Evolutionary conservation across 2,329 filamentous ascomycete species (phyloP), one percentile per base, ranked within the genome.

Genomic region (Leptographium galeiforme): DNA sequence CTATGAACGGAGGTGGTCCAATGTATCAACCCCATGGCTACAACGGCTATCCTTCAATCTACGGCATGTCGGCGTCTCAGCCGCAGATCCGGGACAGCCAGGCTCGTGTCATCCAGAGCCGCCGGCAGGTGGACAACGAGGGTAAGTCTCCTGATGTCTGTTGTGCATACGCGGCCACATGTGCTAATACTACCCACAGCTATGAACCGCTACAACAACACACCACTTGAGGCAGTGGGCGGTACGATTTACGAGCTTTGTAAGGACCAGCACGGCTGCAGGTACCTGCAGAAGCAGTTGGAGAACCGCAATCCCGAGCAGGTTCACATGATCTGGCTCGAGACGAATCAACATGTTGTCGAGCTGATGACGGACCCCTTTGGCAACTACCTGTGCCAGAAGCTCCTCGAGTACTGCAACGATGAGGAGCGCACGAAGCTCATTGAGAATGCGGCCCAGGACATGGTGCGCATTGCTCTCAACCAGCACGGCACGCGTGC

Each of bases 321-420:
- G 63, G 79, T 96, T 51, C 86, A 94, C 67, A 83, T 90, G 74
- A 97, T 98, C 67, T 98, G 94, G 76, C 75, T 84, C 34, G 93
- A 98, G 74, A 95, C 90, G 52, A 89, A 91, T 65, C 79, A 86
- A 64, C 89, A 97, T 67, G 90, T 98, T 61, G 84, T 95, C 58
- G 93, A 98, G 73, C 77, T 98, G 59, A 98, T 98, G 93, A 96
- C 89, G 56, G 91, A 98, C 70, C 91, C 93, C 11, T 98, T 98
- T 68, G 93, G 93, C 67, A 98, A 98, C 75, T 98, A 98, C 44
- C 82, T 98, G 60, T 97, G 91, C 75, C 93, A 98, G 75, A 98
- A 97, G 78, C 76, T 98, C 57, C 79, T 98, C 36, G 93, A 98
- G 71, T 95, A 85, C 68, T 91, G 89, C 71, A 94, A 88, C 66